These are phyloP conservation scores for Cnidoscolus chayamansa DNA, from an alignment of 441 rosid species.

Conservation along the genomic window DNA sequence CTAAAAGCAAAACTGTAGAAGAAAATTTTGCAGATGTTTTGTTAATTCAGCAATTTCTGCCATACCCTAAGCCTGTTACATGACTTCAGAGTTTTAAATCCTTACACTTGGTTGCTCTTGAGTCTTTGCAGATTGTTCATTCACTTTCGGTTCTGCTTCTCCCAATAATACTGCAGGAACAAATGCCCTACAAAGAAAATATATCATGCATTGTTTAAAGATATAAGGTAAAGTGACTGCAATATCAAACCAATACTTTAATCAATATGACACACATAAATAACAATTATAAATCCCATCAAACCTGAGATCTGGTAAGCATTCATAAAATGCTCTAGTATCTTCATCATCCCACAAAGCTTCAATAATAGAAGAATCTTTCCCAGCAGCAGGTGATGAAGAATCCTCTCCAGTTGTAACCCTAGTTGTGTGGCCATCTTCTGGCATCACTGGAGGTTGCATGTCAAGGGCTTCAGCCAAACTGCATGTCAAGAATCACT, in stretches of 20 bases:
- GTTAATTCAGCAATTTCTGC: background rate
- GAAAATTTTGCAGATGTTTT: background rate
- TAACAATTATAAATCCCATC: constrained; percentile 23
- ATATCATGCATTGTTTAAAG: constrained; percentile 7
- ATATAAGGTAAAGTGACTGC: background rate
- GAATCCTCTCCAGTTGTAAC: constrained; percentile 83
- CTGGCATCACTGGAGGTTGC: constrained; percentile 99
- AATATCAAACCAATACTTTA: background rate
- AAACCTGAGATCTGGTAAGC: constrained; percentile 96
- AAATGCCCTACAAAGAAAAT: constrained; percentile 71
- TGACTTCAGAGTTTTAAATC: constrained; percentile 27
- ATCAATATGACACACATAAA: background rate
- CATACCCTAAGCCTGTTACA: background rate
- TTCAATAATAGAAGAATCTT: constrained; percentile 73
- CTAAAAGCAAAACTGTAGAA: background rate
- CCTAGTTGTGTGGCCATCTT: constrained; percentile 95
- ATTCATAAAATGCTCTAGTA: constrained; percentile 93
- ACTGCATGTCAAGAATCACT: constrained; percentile 36
- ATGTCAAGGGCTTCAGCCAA: constrained; percentile 96
- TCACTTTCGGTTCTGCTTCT: constrained; percentile 81
- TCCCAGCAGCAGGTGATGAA: constrained; percentile 64
- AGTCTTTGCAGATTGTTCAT: constrained; percentile 66
- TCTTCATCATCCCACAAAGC: constrained; percentile 99
- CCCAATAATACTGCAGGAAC: constrained; percentile 98
- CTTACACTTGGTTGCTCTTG: constrained; percentile 79